Conservation (phyloP, 1,284 basidiomycete genomes). For the Fistulinella cinereoalba region DNA sequence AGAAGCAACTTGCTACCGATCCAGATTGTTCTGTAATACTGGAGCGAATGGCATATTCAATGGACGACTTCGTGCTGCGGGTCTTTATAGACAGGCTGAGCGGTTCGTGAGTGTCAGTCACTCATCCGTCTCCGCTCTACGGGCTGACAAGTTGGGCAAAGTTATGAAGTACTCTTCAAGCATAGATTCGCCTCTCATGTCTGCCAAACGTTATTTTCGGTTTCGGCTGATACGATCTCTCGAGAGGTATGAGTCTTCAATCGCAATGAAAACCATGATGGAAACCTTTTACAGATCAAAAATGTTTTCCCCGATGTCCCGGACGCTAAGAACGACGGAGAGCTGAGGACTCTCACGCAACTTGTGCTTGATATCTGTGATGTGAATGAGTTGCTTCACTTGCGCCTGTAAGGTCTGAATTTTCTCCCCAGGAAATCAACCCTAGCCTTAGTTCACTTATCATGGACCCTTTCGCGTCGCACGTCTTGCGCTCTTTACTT, state of each 20-base stretch:
- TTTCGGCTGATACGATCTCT: constrained; percentile 71
- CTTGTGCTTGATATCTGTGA: constrained; percentile 65
- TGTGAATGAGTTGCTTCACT: constrained; percentile 40
- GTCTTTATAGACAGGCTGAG: constrained; percentile 83
- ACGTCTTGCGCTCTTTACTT: constrained; percentile 79
- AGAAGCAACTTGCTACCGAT: constrained; percentile 86
- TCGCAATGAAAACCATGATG: constrained; percentile 1
- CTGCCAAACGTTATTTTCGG: constrained; percentile 79
- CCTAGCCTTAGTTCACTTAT: constrained; percentile 63
- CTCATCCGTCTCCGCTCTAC: not conserved
- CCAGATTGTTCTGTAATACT: constrained; percentile 86
- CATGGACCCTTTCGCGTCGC: constrained; percentile 84
- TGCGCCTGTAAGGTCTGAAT: constrained; percentile 2
- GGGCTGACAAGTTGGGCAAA: constrained; percentile 28
- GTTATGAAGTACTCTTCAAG: constrained; percentile 64
- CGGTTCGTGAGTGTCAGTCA: constrained; percentile 69
- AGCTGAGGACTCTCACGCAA: constrained; percentile 70
- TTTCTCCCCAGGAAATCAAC: constrained; percentile 59
- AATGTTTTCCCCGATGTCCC: constrained; percentile 58
- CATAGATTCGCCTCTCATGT: constrained; percentile 94
- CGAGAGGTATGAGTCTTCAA: constrained; percentile 61
- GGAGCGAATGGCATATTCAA: constrained; percentile 84
- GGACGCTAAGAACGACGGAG: constrained; percentile 53
- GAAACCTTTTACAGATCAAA: constrained; percentile 44
- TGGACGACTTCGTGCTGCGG: constrained; percentile 90